Base-by-base conservation (phyloP, 2,329 filamentous ascomycete species). In the Botrytis elliptica region DNA sequence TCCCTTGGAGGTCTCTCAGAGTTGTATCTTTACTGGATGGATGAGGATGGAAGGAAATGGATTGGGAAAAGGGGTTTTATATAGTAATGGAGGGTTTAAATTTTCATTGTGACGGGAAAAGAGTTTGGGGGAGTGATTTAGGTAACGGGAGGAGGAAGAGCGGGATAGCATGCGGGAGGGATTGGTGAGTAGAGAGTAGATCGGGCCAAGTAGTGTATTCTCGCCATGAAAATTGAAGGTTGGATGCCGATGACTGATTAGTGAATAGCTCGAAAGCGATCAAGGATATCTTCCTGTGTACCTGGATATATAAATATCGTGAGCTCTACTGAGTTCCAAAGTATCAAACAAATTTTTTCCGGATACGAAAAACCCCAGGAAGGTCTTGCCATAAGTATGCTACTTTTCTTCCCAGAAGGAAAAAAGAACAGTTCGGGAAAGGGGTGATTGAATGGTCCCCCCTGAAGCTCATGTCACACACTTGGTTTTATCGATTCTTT, bases 341-440 rank as follows among this genome's bases (percentile, higher is more conserved):
- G 46, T 25, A 52, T 25, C 22, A n/a, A 52, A 52, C 22, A 25
- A 9, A 7, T 7, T 0, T 8, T 46, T 46, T 0, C 18, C 44
- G 1, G 10, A 52, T 49, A 40, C 38, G 7, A 0, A n/a, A 5
- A 52, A 12, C 1, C 4, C 0, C 1, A 52, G 10, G 46, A 52
- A n/a, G 46, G 1, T 52, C 12, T 25, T 9, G 1, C 10, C 10
- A 52, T 25, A 4, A 10, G 46, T n/a, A 25, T 14, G 46, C 10
- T 52, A 25, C 22, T 49, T 25, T 52, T 25, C 9, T 52, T 49
- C 22, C 6, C 16, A 20, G 42, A 44, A 25, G 46, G 4, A 52
- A 52, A 49, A 52, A 52, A 9, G 18, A 22, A 22, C 3, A 22
- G 18, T 46, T 46, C 7, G 2, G 7, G 44, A 22, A 46, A 22